Evolutionary conservation across 768 basidiomycete genomes (phyloP).

Genomic region (Hortiboletus campestris): DNA sequence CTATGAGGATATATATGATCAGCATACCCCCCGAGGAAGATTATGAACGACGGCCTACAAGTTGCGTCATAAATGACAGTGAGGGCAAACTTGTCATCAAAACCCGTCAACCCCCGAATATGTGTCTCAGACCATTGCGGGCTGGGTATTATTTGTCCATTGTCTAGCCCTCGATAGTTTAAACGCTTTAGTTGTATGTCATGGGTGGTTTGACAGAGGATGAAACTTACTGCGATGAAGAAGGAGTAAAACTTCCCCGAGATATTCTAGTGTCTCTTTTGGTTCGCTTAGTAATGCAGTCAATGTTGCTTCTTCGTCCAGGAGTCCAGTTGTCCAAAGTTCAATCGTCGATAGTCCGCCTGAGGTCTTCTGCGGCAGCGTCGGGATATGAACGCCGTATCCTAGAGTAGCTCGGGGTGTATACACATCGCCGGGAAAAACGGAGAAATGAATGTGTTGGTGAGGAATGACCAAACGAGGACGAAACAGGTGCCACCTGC

Average conservation of each 20-base stretch:
- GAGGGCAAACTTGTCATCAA: background rate
- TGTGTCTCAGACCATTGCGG: background rate
- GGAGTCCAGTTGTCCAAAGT: background rate
- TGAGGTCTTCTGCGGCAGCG: background rate
- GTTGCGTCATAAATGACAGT: background rate
- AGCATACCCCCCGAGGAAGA: background rate
- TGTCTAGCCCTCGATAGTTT: background rate
- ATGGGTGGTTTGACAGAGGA: background rate
- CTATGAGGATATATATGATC: background rate
- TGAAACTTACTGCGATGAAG: background rate
- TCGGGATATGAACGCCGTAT: background rate
- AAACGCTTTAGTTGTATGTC: background rate
- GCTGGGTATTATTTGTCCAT: background rate
- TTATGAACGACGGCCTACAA: background rate
- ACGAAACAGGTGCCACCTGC: background rate
- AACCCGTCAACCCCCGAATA: background rate
- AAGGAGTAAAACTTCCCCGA: constrained; percentile 7
- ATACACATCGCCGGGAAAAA: background rate
- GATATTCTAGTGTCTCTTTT: background rate
- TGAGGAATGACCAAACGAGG: constrained; percentile 5
- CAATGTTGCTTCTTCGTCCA: background rate
- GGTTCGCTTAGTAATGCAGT: background rate
- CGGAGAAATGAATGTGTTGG: constrained; percentile 2
- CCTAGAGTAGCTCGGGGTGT: background rate
- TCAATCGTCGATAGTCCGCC: background rate